These are phyloP conservation scores for Aureoboletus auriporus DNA, from an alignment of 768 basidiomycete species.

Conservation along the genomic window DNA sequence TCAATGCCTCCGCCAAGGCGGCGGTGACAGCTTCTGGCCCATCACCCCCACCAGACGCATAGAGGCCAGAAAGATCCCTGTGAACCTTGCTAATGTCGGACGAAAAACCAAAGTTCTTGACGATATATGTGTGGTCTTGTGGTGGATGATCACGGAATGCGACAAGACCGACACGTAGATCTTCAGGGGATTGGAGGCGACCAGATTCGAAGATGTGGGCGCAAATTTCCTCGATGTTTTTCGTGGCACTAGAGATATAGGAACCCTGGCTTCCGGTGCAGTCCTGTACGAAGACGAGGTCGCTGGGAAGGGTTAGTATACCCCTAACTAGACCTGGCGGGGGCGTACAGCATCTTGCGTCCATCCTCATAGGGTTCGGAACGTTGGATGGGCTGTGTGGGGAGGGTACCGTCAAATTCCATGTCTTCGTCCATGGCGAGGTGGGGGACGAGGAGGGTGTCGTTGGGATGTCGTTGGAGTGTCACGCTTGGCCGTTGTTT, in stretches of 20 bases:
- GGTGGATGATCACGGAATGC: conserved; percentile 97
- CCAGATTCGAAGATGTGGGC: conserved; percentile 93
- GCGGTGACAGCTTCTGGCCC: conserved; percentile 98
- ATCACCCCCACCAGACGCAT: conserved; percentile 90
- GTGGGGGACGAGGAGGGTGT: background rate
- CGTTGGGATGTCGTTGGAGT: conserved; percentile 10
- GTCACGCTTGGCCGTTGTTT: conserved; percentile 7
- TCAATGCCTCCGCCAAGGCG: conserved; percentile 78
- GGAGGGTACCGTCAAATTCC: conserved; percentile 47
- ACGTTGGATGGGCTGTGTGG: too few relatives aligned
- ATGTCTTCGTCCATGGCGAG: conserved; percentile 76
- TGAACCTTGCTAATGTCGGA: conserved; percentile 88
- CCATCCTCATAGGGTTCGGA: conserved; percentile 15
- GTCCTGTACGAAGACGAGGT: conserved; percentile 93
- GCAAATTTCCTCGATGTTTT: conserved; percentile 95
- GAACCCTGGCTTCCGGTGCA: conserved; percentile 91
- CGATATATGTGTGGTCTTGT: conserved; percentile 93
- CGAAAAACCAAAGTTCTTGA: conserved; percentile 92
- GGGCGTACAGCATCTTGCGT: conserved; percentile 73
- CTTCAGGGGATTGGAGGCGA: conserved; percentile 80
- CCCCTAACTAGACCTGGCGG: conserved; percentile 7
- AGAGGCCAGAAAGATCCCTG: conserved; percentile 74
- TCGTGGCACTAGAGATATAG: conserved; percentile 90
- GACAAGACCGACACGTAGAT: conserved; percentile 87
- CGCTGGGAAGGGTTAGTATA: conserved; percentile 43